A percentile compares a stretch with the other conserved stretches of the same genome.
Conservation (phyloP, 1,284 basidiomycete genomes). For the Rhodotorula mucilaginosa region DNA sequence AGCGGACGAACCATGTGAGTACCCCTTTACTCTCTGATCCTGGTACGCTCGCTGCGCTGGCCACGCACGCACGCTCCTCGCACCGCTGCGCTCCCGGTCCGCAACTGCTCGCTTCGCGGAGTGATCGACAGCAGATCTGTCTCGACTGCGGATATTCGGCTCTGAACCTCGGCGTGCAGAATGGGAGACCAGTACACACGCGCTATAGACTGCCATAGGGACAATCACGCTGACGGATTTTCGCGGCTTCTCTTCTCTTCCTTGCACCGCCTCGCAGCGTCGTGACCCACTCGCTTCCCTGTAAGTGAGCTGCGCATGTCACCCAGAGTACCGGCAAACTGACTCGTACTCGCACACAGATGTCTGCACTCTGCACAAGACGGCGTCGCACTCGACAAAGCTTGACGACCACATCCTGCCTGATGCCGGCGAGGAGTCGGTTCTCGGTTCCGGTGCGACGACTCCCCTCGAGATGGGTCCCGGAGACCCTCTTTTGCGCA, state of each 20-base stretch:
- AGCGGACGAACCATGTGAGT: conserved; percentile 40
- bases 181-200: background rate
- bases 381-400: conserved; percentile 30
- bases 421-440: conserved; percentile 19
- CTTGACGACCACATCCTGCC: conserved; percentile 33
- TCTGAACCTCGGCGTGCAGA: background rate
- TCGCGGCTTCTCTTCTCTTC: background rate
- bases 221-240: background rate
- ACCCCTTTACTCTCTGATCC: background rate
- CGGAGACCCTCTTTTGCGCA: conserved; percentile 35
- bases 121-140: background rate
- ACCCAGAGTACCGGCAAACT: background rate
- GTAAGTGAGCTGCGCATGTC: conserved; percentile 5
- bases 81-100: too few relatives aligned
- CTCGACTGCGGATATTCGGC: background rate
- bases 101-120: background rate
- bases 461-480: conserved; percentile 39
- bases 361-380: conserved; percentile 39
- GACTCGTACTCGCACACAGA: conserved; percentile 11
- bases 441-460: conserved; percentile 33
- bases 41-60: background rate
- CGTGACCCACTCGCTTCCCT: conserved; percentile 40
- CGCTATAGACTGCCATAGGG: background rate
- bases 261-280: conserved; percentile 30
- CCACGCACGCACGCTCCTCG: background rate